A percentile compares a stretch with the other conserved stretches of the same genome.
Evolutionary conservation across 2,329 filamentous ascomycete species (phyloP).

Genomic region (Atkinsonella texensis): DNA sequence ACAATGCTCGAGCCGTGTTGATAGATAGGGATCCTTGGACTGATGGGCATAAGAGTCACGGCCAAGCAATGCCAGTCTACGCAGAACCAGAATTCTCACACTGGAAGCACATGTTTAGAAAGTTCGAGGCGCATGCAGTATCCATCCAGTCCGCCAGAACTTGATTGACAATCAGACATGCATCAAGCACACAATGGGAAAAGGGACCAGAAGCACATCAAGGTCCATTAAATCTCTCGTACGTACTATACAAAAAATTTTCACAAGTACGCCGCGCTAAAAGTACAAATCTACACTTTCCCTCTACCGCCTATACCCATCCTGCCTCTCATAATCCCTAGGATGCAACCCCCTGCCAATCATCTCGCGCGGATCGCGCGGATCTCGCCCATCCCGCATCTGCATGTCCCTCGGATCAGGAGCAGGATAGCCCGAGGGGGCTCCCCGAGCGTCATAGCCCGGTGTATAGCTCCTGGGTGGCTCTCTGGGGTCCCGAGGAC

Average conservation of each 20-base stretch:
- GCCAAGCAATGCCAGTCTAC: too few relatives aligned
- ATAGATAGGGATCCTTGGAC: too few relatives aligned
- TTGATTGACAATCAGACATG: too few relatives aligned
- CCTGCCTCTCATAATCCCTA: conserved; percentile 34
- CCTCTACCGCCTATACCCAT: conserved; percentile 31
- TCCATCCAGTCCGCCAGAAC: too few relatives aligned
- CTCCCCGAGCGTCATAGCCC: conserved; percentile 30
- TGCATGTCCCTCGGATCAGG: conserved; percentile 23
- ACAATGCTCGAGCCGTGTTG: too few relatives aligned
- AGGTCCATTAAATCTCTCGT: neutral
- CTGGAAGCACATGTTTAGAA: too few relatives aligned
- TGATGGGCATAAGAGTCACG: too few relatives aligned
- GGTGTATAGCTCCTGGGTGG: conserved; percentile 35
- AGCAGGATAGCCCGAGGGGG: conserved; percentile 24
- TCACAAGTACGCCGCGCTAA: conserved; percentile 3
- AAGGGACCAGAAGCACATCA: too few relatives aligned
- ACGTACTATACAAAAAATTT: neutral
- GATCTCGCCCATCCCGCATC: conserved; percentile 23
- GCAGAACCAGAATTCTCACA: too few relatives aligned
- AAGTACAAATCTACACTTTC: too few relatives aligned
- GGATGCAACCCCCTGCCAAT: conserved; percentile 31
- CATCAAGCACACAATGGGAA: too few relatives aligned
- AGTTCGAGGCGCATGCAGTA: too few relatives aligned
- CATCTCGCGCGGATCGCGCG: conserved; percentile 30
- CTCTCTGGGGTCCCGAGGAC: conserved; percentile 29